Base-by-base conservation (phyloP, 2,329 filamentous ascomycete species). In the Balansia obtecta region DNA sequence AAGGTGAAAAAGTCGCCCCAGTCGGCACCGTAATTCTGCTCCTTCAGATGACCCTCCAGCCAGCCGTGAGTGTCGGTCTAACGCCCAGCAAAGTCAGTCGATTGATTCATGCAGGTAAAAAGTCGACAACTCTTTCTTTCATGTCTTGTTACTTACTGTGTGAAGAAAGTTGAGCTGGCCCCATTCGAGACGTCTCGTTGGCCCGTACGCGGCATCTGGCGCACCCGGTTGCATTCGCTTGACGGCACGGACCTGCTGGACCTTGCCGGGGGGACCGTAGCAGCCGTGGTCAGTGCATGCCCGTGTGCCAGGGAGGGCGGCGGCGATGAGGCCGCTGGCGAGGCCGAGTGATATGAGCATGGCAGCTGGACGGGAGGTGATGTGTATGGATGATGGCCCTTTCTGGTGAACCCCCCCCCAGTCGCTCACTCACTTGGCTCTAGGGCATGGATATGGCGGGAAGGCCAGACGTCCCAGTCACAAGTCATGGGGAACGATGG, bases 1-100 rank as follows among this genome's bases (percentile, higher is more conserved):
- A 83, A 83, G 50, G 75, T 75, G 41, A 79, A 77, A 61, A 76
- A 82, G 60, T 84, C 80, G 22, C 80, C 80, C 77, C 79, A 83
- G 58, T 84, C 80, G 2, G 79, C 80, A 40, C 79, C 78, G 53
- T 82, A 83, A 58, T 80, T 82, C 56, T 71, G 68, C 63, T 83
- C 76, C 56, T 81, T 80, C 54, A 82, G 61, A 58, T 81, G 76
- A 3, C 77, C 76, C 57, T 77, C 74, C 16, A 82, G 68, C 79
- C 79, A 80, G 18, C 77, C 77, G 58, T 81, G 77, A 0, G 76
- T 80, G 54, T 82, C 78, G 2, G 77, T 80, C 68, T 68, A 16
- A 16, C 16, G 16, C 12, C 4, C 9, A 20, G 27, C 30, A 33
- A 30, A 34, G 27, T 27, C 27, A 27, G 27, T n/a, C n/a, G n/a